Conservation (phyloP, 179 eudicot genomes). For the Beta lomatogona region DNA sequence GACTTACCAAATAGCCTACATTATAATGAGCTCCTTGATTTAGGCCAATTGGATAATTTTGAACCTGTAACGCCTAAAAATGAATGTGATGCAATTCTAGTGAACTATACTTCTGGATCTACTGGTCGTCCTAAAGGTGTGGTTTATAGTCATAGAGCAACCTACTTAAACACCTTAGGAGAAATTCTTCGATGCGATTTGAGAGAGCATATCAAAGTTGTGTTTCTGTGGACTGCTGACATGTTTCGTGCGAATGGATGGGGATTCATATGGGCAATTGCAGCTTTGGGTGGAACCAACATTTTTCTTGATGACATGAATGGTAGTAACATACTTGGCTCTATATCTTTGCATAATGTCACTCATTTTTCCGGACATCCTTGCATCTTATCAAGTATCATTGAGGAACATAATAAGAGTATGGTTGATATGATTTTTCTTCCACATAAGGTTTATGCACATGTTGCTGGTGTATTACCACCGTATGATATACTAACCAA, state of each 20-base stretch:
- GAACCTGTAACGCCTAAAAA: constrained; percentile 33
- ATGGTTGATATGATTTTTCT: constrained; percentile 29
- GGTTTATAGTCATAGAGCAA: constrained; percentile 61
- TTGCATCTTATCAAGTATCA: constrained; percentile 25
- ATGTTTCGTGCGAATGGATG: constrained; percentile 80
- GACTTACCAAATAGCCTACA: constrained; percentile 11
- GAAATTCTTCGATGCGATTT: constrained; percentile 39
- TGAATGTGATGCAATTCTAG: constrained; percentile 57
- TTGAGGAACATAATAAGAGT: constrained; percentile 34
- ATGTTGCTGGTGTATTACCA: constrained; percentile 71
- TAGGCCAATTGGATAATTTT: constrained; percentile 35
- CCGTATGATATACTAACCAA: constrained; percentile 40
- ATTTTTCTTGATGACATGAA: constrained; percentile 42
- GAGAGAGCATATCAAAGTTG: constrained; percentile 23
- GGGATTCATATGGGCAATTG: constrained; percentile 65
- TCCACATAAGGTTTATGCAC: constrained; percentile 35
- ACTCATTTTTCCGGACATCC: constrained; percentile 65
- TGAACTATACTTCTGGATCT: constrained; percentile 68
- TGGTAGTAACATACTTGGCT: constrained; percentile 13
- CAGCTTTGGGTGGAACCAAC: constrained; percentile 65
- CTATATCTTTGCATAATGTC: constrained; percentile 43
- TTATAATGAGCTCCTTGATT: constrained; percentile 42
- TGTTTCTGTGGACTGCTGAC: constrained; percentile 66
- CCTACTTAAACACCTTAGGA: constrained; percentile 51
- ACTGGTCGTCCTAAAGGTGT: constrained; percentile 68